A percentile compares a stretch with the other conserved stretches of the same genome.
Conservation (phyloP, 1,284 basidiomycete species). For the Ganoderma leucocontextum region DNA sequence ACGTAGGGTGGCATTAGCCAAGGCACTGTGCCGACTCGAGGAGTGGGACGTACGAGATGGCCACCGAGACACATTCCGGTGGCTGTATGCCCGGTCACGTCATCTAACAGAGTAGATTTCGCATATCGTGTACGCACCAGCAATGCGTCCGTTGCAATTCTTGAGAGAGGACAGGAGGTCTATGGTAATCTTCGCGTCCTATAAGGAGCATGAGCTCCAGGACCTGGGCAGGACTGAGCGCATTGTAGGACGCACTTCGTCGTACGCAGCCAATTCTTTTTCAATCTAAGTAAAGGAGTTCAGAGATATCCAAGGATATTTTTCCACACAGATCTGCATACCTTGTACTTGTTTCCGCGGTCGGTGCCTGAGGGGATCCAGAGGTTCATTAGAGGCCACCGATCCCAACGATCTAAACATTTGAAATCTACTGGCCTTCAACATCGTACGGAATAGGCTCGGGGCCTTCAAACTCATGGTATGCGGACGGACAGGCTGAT, state of each 20-base stretch:
- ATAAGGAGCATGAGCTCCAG: constrained; percentile 1
- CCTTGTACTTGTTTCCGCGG: constrained; percentile 90
- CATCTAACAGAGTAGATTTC: background rate
- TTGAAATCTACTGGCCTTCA: constrained; percentile 62
- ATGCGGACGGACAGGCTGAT: constrained; percentile 80
- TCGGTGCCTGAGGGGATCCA: constrained; percentile 65
- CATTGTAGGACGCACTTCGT: constrained; percentile 66
- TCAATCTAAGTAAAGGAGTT: constrained; percentile 63
- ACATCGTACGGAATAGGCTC: constrained; percentile 88
- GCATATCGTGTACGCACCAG: constrained; percentile 56
- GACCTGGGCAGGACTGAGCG: background rate
- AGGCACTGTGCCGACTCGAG: background rate
- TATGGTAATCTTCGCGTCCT: constrained; percentile 82
- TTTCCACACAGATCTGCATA: constrained; percentile 30
- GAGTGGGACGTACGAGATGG: constrained; percentile 66
- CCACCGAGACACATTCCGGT: constrained; percentile 90
- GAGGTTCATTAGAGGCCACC: constrained; percentile 2
- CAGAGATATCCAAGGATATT: background rate
- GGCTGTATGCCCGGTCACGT: constrained; percentile 49
- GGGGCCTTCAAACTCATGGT: constrained; percentile 91
- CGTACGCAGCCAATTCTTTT: constrained; percentile 84
- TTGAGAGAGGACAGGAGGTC: constrained; percentile 76
- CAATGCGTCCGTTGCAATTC: constrained; percentile 91
- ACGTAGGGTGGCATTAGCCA: background rate
- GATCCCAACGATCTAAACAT: background rate